Evolutionary conservation across 306 rosid genomes (phyloP), one percentile per base, ranked within the genome.

Genomic region (Phaseolus lunatus): DNA sequence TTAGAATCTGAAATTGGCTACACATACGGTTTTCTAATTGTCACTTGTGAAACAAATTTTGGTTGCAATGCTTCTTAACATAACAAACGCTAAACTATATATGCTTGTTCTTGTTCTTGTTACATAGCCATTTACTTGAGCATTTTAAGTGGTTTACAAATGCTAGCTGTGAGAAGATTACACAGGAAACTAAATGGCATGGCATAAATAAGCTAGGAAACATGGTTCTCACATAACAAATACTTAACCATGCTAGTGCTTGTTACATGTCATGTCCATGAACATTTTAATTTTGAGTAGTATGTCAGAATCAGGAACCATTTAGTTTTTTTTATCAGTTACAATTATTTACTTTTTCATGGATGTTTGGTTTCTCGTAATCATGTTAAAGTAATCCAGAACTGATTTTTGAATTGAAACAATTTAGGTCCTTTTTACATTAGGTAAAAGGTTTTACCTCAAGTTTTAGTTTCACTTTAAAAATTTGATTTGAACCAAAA

Each of bases 31-130:
- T 57, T 56, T 54, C 81, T 41, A 45, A 27, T 27, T n/a, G 18
- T n/a, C 59, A 57, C 63, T 44, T 68, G 69, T 67, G 39, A 68
- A 56, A 19, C 75, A 43, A n/a, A 27, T 57, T 63, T 81, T 67
- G 29, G 44, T 19, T 44, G 48, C 67, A 75, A 5, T 14, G 19
- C 20, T 66, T 66, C 22, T 37, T 39, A 50, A 27, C 49, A 0
- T 20, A 20, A 75, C 63, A 44, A 29, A 47, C 2, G 5, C 44
- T 18, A 27, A 74, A 26, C 44, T n/a, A 41, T 41, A 41, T 11
- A 24, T 19, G 33, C 15, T 75, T 27, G 1, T 70, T 5, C 15
- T 75, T 27, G 1, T 70, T 5, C 47, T 7, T 20, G 53, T 22
- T 4, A 57, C 23, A 15, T 56, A 23, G 67, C 7, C 8, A 70